These are phyloP conservation scores for Magnolia kwangsiensis DNA, from an alignment of 164 flowering plant genomes.

Conservation along the genomic window DNA sequence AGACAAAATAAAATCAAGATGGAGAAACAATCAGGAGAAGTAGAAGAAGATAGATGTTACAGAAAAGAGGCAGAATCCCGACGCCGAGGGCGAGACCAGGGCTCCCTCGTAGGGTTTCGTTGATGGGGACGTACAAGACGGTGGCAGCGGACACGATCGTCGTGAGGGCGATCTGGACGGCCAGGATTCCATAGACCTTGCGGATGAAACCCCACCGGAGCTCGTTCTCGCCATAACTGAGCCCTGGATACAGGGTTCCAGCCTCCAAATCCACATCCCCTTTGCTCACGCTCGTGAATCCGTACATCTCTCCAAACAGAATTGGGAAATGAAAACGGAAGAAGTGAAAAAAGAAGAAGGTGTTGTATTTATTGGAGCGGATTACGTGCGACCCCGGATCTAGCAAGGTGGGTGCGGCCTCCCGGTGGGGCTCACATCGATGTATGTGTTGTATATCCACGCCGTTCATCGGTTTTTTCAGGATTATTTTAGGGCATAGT, in stretches of 20 bases:
- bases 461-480: too few relatives aligned
- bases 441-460: too few relatives aligned
- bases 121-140: slow-evolving; percentile 70
- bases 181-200: slow-evolving; percentile 85
- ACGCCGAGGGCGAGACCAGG: slow-evolving; percentile 70
- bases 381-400: neutral
- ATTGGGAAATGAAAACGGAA: neutral
- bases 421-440: too few relatives aligned
- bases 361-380: neutral
- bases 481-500: too few relatives aligned
- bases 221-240: slow-evolving; percentile 72
- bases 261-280: slow-evolving; percentile 49
- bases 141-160: slow-evolving; percentile 66
- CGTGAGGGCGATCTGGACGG: slow-evolving; percentile 84
- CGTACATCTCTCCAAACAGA: slow-evolving; percentile 35
- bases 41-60: slow-evolving; percentile 27
- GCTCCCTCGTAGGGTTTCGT: slow-evolving; percentile 54
- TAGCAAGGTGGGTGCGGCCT: too few relatives aligned
- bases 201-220: slow-evolving; percentile 97
- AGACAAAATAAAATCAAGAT: too few relatives aligned
- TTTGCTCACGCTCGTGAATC: slow-evolving; percentile 41
- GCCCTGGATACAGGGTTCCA: slow-evolving; percentile 77
- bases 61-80: slow-evolving; percentile 63
- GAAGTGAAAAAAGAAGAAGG: neutral
- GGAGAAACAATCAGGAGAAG: too few relatives aligned